These are phyloP conservation scores for Smallanthus sonchifolius DNA, from an alignment of 129 eudicot genomes.

Conservation along the genomic window DNA sequence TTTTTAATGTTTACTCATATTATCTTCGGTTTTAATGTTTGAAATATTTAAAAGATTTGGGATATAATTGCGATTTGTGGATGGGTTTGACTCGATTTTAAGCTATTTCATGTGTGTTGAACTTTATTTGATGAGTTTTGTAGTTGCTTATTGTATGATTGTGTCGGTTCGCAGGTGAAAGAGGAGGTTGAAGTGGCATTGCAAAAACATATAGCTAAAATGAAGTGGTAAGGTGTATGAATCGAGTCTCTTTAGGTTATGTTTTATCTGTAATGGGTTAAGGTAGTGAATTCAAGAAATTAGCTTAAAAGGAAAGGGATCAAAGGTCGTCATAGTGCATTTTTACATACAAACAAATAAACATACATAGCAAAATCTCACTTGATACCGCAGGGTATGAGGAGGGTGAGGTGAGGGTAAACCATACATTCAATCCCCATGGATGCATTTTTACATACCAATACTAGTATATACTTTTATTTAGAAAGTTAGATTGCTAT, in stretches of 20 bases:
- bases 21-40: too few relatives aligned
- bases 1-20: too few relatives aligned
- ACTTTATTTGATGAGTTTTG: neutral
- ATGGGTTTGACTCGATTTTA: too few relatives aligned
- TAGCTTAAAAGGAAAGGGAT: neutral
- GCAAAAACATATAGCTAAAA: conserved; percentile 47
- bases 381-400: too few relatives aligned
- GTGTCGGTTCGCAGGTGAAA: conserved; percentile 53
- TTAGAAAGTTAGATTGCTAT: too few relatives aligned
- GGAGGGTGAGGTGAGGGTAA: too few relatives aligned
- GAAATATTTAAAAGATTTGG: too few relatives aligned
- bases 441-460: neutral
- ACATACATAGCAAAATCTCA: too few relatives aligned
- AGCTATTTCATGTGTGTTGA: neutral
- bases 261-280: neutral
- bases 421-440: too few relatives aligned
- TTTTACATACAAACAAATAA: neutral
- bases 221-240: conserved; percentile 55
- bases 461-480: neutral
- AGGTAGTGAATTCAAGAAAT: neutral
- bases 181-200: conserved; percentile 89
- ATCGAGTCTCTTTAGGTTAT: neutral
- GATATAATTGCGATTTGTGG: too few relatives aligned
- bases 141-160: conserved; percentile 7
- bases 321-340: neutral